These are phyloP conservation scores for Bipolaris cookei DNA, from an alignment of 2,329 filamentous ascomycete species.

Conservation along the genomic window DNA sequence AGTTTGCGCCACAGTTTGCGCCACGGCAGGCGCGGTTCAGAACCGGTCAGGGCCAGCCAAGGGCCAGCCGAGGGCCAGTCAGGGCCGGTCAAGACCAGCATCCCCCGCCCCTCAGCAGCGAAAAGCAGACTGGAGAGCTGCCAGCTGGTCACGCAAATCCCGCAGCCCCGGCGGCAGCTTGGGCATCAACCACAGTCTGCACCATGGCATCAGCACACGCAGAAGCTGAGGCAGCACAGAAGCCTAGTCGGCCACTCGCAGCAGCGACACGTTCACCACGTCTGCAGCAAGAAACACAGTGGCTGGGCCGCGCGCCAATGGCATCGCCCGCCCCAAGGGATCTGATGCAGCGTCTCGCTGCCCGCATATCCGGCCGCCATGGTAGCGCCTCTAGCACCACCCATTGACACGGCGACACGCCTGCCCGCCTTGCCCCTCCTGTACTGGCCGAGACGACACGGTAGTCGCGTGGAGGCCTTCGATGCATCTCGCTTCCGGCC, in stretches of 20 bases:
- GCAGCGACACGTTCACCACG: conserved; percentile 39
- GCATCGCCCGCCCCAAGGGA: background rate
- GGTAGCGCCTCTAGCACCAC: conserved; percentile 22
- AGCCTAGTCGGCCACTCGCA: conserved; percentile 33
- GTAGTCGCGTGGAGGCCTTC: conserved; percentile 35
- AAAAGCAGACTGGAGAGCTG: background rate
- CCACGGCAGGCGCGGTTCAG: conserved; percentile 8
- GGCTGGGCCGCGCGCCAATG: conserved; percentile 12
- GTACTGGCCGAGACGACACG: conserved; percentile 26
- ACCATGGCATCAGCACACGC: conserved; percentile 34
- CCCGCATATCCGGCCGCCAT: conserved; percentile 40
- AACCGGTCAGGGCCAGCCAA: too few species aligned
- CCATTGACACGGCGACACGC: conserved; percentile 45
- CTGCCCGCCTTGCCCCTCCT: conserved; percentile 26
- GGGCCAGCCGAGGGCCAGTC: too few species aligned
- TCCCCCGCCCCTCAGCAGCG: background rate
- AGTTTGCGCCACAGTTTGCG: conserved; percentile 1
- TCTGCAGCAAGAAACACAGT: conserved; percentile 29
- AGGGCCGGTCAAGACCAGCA: background rate
- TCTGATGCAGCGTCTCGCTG: conserved; percentile 41
- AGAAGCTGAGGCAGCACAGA: conserved; percentile 22
- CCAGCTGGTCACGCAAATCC: background rate
- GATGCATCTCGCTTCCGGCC: conserved; percentile 22
- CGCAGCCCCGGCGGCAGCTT: background rate
- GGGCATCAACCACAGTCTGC: background rate